Evolutionary conservation across 768 basidiomycete species (phyloP).

Genomic region (Artomyces pyxidatus): DNA sequence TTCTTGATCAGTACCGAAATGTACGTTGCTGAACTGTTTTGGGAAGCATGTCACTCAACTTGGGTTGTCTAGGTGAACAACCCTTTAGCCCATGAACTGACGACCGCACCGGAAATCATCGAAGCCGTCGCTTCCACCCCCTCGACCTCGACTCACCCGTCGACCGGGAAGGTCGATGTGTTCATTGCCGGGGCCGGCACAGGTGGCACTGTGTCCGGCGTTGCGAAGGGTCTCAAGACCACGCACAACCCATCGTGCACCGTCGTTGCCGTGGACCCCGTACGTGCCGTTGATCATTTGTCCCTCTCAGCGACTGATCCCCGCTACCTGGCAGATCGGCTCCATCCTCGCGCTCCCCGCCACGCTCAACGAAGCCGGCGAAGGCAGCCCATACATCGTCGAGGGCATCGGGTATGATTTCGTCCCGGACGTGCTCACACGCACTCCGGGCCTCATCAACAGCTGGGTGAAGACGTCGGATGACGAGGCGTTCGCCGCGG

Average conservation of each 20-base stretch:
- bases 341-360: constrained; percentile 79
- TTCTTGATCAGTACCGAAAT: constrained; percentile 88
- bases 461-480: constrained; percentile 85
- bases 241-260: constrained; percentile 63
- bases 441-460: constrained; percentile 50
- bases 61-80: constrained; percentile 53
- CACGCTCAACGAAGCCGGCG: constrained; percentile 45
- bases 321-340: constrained; percentile 63
- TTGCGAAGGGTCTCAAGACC: constrained; percentile 74
- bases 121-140: constrained; percentile 63
- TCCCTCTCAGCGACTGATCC: not conserved
- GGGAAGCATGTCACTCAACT: constrained; percentile 3
- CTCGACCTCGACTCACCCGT: constrained; percentile 46
- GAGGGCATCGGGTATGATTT: constrained; percentile 99
- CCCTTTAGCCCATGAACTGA: constrained; percentile 83
- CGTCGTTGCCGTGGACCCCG: constrained; percentile 88
- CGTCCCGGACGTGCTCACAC: constrained; percentile 78
- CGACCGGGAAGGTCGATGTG: constrained; percentile 71
- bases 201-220: constrained; percentile 90
- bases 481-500: constrained; percentile 69
- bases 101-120: constrained; percentile 90
- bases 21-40: constrained; percentile 30
- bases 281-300: no score
- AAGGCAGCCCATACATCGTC: constrained; percentile 57
- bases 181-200: constrained; percentile 88